These are phyloP conservation scores for Xylariaceae sp. DNA, from an alignment of 2,329 filamentous ascomycete species.

Conservation along the genomic window DNA sequence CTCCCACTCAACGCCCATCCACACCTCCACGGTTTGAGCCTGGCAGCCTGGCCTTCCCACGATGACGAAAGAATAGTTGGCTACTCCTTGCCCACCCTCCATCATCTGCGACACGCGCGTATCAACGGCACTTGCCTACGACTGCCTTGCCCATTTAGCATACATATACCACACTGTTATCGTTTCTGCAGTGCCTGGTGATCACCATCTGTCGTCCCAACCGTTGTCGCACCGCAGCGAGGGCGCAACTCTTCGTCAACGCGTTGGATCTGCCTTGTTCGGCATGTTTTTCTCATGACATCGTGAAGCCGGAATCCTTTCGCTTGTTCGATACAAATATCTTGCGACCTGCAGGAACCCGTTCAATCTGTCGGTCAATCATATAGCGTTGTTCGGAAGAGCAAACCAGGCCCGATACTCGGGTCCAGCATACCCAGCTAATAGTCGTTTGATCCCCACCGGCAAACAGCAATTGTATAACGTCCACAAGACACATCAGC, in stretches of 20 bases:
- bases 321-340: background rate
- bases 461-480: no score
- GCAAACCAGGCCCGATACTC: background rate
- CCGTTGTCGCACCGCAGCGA: no score
- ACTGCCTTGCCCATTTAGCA: background rate
- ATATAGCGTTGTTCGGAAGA: background rate
- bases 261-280: background rate
- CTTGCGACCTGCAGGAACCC: conserved; percentile 1
- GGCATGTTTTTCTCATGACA: background rate
- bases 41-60: conserved; percentile 11
- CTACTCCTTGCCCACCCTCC: background rate
- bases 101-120: conserved; percentile 5
- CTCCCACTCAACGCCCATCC: no score
- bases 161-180: conserved; percentile 4
- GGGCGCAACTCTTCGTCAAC: no score
- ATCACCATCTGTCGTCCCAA: background rate
- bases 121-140: conserved; percentile 3
- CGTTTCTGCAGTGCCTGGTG: background rate
- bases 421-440: background rate
- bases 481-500: no score
- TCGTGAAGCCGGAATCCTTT: background rate
- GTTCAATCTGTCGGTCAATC: conserved; percentile 8
- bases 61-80: conserved; percentile 8
- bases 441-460: background rate
- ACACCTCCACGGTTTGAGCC: background rate